Percentiles rank a stretch among this genome's conserved stretches.
Evolutionary conservation across 2,329 filamentous ascomycete genomes (phyloP).

Genomic region (Colletotrichum acutatum): DNA sequence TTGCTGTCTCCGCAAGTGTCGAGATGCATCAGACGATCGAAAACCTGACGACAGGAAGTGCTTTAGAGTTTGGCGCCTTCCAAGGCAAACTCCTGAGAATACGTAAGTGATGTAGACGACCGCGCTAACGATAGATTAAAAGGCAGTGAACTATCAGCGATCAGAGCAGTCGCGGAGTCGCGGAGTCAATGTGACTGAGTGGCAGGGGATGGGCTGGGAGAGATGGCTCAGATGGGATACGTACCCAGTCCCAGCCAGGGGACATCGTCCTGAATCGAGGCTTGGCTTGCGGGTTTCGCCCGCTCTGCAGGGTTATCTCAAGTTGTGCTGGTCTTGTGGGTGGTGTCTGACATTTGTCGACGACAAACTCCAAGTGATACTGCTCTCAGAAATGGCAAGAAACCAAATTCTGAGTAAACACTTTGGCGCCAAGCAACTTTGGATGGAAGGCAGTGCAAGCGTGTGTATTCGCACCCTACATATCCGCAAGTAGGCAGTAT

Average conservation of each 20-base stretch:
- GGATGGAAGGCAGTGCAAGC: no score
- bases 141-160: not conserved
- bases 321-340: not conserved
- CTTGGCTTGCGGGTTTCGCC: not conserved
- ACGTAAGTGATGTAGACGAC: conserved; percentile 26
- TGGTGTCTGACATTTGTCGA: not conserved
- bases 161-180: not conserved
- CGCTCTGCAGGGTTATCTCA: conserved; percentile 4
- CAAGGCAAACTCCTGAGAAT: conserved; percentile 25
- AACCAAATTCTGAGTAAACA: not conserved
- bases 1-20: not conserved
- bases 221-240: not conserved
- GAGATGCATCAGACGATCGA: conserved; percentile 7
- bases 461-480: not conserved
- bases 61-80: conserved; percentile 31
- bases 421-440: not conserved
- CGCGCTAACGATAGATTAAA: conserved; percentile 20
- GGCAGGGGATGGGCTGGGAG: not conserved
- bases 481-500: not conserved
- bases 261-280: not conserved
- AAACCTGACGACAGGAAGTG: conserved; percentile 17
- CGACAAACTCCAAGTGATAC: not conserved
- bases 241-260: not conserved
- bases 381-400: not conserved
- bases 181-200: not conserved